These are phyloP conservation scores for Raphidocelis subcapitata DNA, from an alignment of 139 green algal species.

Conservation along the genomic window DNA sequence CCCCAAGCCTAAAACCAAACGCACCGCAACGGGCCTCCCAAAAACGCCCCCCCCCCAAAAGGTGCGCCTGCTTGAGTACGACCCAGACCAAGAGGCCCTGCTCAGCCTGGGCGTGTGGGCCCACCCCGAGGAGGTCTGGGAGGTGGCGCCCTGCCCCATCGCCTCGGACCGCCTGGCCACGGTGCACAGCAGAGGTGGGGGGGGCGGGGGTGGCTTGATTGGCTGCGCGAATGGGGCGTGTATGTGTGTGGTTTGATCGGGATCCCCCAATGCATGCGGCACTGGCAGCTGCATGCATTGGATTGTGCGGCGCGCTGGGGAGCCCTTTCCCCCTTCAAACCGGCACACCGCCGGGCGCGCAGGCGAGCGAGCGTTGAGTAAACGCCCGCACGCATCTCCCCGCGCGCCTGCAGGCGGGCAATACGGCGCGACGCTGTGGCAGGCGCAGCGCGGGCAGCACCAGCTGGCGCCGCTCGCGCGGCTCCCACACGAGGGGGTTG, in stretches of 20 bases:
- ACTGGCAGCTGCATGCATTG: too few relatives aligned
- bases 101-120: conserved; percentile 23
- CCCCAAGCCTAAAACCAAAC: neutral
- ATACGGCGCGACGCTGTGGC: conserved; percentile 58
- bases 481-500: conserved; percentile 29
- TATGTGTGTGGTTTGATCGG: too few relatives aligned
- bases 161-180: conserved; percentile 44
- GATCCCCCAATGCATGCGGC: too few relatives aligned
- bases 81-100: conserved; percentile 57
- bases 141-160: conserved; percentile 47
- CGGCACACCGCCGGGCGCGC: too few relatives aligned
- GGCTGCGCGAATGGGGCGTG: too few relatives aligned
- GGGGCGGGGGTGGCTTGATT: neutral
- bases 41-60: conserved; percentile 19
- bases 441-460: conserved; percentile 2
- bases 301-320: neutral
- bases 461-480: conserved; percentile 39
- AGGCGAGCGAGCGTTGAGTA: too few relatives aligned
- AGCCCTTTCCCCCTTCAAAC: too few relatives aligned
- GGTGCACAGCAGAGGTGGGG: conserved; percentile 61
- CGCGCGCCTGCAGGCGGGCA: conserved; percentile 45
- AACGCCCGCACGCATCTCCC: neutral
- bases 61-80: conserved; percentile 69
- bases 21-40: too few relatives aligned
- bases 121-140: conserved; percentile 72